These are phyloP conservation scores for Pichia manshurica DNA, from an alignment of 805 yeast species.

Conservation along the genomic window DNA sequence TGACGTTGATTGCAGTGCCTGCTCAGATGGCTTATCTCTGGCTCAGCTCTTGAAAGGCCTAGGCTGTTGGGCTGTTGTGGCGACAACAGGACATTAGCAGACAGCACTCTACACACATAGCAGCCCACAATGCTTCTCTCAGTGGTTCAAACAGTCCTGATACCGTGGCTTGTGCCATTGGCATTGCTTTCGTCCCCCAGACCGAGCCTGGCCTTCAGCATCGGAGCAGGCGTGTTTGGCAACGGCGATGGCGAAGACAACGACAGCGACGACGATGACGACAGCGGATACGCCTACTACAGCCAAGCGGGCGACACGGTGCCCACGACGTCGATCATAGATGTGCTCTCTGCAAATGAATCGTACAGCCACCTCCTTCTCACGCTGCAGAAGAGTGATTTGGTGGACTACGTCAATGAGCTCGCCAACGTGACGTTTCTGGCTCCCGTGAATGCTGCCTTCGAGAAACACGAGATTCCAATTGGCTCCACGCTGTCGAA, in stretches of 20 bases:
- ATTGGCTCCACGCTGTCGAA: conserved; percentile 10
- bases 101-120: too few relatives aligned
- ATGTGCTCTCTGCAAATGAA: conserved; percentile 59
- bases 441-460: conserved; percentile 81
- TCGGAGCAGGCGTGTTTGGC: not conserved
- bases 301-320: conserved; percentile 17
- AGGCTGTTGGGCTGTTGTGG: too few relatives aligned
- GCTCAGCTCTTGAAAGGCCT: too few relatives aligned
- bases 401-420: conserved; percentile 56
- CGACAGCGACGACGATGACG: not conserved
- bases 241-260: not conserved
- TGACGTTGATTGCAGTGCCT: too few relatives aligned
- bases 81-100: too few relatives aligned
- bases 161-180: too few relatives aligned
- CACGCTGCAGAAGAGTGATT: conserved; percentile 53
- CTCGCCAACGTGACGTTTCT: conserved; percentile 62
- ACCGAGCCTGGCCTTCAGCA: too few relatives aligned
- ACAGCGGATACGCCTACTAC: not conserved
- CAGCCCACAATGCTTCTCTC: too few relatives aligned
- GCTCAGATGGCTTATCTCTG: too few relatives aligned
- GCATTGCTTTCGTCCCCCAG: too few relatives aligned
- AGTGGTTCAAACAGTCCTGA: too few relatives aligned
- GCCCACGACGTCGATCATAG: conserved; percentile 48
- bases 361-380: conserved; percentile 62
- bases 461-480: conserved; percentile 23